Evolutionary conservation across 2,329 filamentous ascomycete genomes (phyloP), one percentile per base, ranked within the genome.

Genomic region (Albifimbria verrucaria): DNA sequence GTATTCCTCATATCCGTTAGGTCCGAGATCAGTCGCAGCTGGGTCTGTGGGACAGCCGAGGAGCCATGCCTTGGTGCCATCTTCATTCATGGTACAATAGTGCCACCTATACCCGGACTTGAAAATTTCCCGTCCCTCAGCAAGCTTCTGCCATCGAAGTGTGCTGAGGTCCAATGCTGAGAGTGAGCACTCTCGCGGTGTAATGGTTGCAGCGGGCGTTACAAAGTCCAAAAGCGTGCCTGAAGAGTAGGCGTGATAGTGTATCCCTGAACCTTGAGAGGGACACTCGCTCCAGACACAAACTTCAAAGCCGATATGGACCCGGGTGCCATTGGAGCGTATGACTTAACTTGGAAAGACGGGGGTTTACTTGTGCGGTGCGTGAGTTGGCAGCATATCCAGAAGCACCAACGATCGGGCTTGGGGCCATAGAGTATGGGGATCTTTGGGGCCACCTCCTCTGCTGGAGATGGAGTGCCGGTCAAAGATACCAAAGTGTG

Each of bases 51-150:
- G 89, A 64, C 92, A 97, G 9, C 94, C 94, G n/a, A 99, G 80
- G 22, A 99, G 78, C 92, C 94, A 99, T 7, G 92, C 94, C 67
- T 96, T 96, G 7, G 94, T 97, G 6, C 93, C 93, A 62, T 96
- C 90, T 55, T 94, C 87, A 66, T 97, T 95, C 72, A 97, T 89
- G 3, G 92, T 96, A 69, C 94, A 97, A 68, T 99, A 99, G 69
- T 97, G 93, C 94, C 94, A 99, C 55, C 93, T 85, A 69, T 94
- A 97, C n/a, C 89, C 90, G 0, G 86, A 78, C 61, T 89, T 89
- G 73, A 97, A 99, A 28, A 99, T 87, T 66, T 99, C 94, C 48
- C 90, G 88, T 3, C 94, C 94, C 64, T 97, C 93, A 1, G 93
- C 94, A 18, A 99, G 79, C 67, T 92, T 95, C 70, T 96, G 92